Base-by-base conservation (phyloP, 345 rosid genomes). In the Corchorus capsularis region DNA sequence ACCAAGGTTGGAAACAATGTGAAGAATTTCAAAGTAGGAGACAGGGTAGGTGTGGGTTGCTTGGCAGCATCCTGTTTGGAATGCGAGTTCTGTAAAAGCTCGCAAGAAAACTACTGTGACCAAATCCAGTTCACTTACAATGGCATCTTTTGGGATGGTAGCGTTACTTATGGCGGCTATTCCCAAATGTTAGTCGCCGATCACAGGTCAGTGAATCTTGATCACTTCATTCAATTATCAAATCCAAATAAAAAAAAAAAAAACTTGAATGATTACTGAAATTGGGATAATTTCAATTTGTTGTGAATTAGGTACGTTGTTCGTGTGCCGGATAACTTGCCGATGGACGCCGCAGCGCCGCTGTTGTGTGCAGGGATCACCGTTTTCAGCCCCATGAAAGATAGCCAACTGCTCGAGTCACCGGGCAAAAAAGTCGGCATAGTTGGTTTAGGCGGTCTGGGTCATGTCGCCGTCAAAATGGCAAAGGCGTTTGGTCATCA, bases 61-160 rank as follows among this genome's bases (percentile, higher is more conserved):
- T n/a, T 85, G 79, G 88, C 89, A 2, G 89, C 89, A 14, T 76
- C 91, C 4, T 90, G 91, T 64, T 78, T 87, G 78, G 78, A 83
- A 17, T 87, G 93, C 41, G 91, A 87, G 63, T 83, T 82, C 78
- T 87, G 93, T 75, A 66, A 73, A 63, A 75, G 14, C n/a, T 78
- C 78, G 11, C 85, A 84, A 60, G 93, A 89, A 74, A 87, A 87
- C 73, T 86, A 89, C 80, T 89, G 93, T 34, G 91, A 86, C 49
- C 77, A 83, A 71, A 14, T 85, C 3, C 91, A 86, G 78, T 64
- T 87, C 19, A 82, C 85, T 5, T 87, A 85, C 63, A 89, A 87
- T 64, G 91, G 91, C 61, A 69, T 89, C 47, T 90, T 88, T 79
- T 88, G 90, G 91, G 93, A 88, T 62, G 91, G 90, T 6, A 81